Evolutionary conservation across 306 rosid genomes (phyloP).

Genomic region (Vigna radiata): DNA sequence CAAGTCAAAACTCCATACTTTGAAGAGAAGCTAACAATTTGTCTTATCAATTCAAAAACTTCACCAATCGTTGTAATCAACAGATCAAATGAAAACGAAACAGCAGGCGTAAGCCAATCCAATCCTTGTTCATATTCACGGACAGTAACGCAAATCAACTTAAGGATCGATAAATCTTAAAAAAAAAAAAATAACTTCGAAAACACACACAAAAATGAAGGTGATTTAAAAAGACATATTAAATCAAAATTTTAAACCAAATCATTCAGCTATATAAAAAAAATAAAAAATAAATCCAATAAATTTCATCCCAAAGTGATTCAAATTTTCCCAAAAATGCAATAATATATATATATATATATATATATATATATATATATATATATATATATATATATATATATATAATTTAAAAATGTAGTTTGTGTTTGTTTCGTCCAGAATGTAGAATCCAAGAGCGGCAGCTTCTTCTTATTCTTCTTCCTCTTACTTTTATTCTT

Average conservation of each 20-base stretch:
- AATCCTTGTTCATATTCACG: constrained; percentile 9
- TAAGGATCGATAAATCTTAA: neutral
- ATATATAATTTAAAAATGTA: neutral
- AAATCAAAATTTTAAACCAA: neutral
- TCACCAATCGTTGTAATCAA: constrained; percentile 28
- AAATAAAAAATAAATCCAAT: neutral
- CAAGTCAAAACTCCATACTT: neutral
- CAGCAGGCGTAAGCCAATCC: neutral
- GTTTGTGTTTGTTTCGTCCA: neutral
- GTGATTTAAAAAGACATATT: neutral
- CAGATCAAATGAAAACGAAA: constrained; percentile 52
- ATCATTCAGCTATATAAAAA: constrained; percentile 1
- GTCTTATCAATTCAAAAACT: neutral
- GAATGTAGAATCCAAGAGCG: constrained; percentile 16
- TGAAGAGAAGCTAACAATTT: neutral
- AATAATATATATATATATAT: neutral
- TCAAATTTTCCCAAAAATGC: neutral
- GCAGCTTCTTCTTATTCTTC: constrained; percentile 25
- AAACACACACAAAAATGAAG: constrained; percentile 5
- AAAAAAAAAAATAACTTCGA: neutral
- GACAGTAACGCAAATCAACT: constrained; percentile 13
- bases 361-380: neutral
- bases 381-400: neutral
- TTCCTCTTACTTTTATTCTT: constrained; percentile 18
- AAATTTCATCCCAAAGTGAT: neutral